phyloP scores from a whole-genome alignment of 257 asterid genomes.

The Gardenia jasminoides region DNA sequence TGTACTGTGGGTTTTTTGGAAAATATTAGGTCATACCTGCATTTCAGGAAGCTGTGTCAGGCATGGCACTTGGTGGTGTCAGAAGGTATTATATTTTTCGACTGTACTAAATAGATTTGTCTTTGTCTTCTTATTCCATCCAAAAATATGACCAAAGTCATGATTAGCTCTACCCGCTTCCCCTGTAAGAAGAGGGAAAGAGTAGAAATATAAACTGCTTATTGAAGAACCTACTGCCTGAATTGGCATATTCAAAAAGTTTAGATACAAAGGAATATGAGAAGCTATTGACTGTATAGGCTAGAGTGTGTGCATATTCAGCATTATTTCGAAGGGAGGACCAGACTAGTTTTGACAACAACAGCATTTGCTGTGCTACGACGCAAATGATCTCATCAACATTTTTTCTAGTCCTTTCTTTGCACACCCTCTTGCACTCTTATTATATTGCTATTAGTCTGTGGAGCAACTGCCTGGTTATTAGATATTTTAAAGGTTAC shows the following conservation, averaged over 20 bases:
- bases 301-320: not conserved
- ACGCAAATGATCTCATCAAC: not conserved
- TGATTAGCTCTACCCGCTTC: not conserved
- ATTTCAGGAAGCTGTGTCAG: conserved; percentile 88
- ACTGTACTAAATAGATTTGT: not conserved
- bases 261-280: not conserved
- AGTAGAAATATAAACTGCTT: not conserved
- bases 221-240: not conserved
- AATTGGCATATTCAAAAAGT: not conserved
- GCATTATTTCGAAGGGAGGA: not conserved
- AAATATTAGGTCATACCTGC: conserved; percentile 87
- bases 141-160: not conserved
- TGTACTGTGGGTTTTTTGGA: conserved; percentile 26
- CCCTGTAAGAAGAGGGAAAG: not conserved
- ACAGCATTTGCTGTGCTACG: not conserved
- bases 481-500: not conserved
- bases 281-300: not conserved
- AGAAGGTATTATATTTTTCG: conserved; percentile 57
- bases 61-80: conserved; percentile 90
- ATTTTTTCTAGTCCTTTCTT: not conserved
- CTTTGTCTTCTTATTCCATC: not conserved
- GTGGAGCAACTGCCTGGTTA: not conserved
- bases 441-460: too few relatives aligned
- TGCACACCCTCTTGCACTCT: not conserved
- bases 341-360: not conserved